Percentiles rank a stretch among this genome's conserved stretches.
These are phyloP conservation scores for Talaromyces sp. DNA, from an alignment of 2,329 filamentous ascomycete species.

Conservation along the genomic window DNA sequence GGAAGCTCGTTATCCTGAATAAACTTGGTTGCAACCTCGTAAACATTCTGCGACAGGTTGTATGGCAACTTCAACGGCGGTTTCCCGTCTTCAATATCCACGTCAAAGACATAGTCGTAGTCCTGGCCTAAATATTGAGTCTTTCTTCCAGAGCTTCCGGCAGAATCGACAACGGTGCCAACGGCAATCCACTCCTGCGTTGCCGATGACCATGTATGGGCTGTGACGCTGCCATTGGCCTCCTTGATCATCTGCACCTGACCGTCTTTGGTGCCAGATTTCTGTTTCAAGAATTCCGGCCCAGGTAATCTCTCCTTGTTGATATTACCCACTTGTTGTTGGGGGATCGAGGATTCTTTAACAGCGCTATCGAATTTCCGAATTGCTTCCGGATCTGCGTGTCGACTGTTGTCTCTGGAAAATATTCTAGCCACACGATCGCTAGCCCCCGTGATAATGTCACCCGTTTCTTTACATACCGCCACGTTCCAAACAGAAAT, in stretches of 20 bases:
- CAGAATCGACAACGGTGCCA: constrained; percentile 89
- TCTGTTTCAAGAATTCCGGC: constrained; percentile 75
- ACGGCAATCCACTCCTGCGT: constrained; percentile 76
- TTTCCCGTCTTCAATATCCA: constrained; percentile 92
- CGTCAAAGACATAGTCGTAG: constrained; percentile 95
- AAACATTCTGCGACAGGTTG: constrained; percentile 87
- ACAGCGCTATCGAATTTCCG: constrained; percentile 76
- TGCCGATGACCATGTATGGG: constrained; percentile 76
- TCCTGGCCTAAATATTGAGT: constrained; percentile 74
- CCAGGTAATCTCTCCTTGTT: constrained; percentile 91
- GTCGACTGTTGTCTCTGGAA: constrained; percentile 62
- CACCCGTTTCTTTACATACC: constrained; percentile 73
- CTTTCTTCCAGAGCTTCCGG: constrained; percentile 75
- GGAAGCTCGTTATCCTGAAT: constrained; percentile 84
- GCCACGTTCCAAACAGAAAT: constrained; percentile 95
- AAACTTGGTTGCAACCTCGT: constrained; percentile 86
- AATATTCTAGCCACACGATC: constrained; percentile 84
- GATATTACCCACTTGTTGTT: constrained; percentile 74
- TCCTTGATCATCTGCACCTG: constrained; percentile 91
- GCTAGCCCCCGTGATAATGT: constrained; percentile 90
- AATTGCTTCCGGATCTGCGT: constrained; percentile 63
- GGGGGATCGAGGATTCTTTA: constrained; percentile 76
- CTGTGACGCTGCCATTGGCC: constrained; percentile 72
- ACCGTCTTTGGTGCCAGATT: constrained; percentile 89
- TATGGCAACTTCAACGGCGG: constrained; percentile 90